Percentiles rank a stretch among this genome's conserved stretches.
Evolutionary conservation across 768 basidiomycete genomes (phyloP).

Genomic region (Chalciporus piperatus): DNA sequence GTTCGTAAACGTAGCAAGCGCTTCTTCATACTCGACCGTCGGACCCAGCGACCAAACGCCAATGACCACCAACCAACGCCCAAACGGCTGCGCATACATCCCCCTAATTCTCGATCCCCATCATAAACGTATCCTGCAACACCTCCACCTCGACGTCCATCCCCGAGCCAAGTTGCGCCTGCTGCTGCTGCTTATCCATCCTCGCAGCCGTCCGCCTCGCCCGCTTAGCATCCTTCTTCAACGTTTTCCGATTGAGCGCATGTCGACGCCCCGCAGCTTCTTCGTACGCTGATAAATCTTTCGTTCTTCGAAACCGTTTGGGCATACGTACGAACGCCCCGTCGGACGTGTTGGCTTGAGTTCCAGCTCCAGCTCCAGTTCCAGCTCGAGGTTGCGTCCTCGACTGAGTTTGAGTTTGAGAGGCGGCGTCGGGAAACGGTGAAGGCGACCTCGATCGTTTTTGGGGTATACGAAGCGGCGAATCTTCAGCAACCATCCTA

Average conservation of each 20-base stretch:
- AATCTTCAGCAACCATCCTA: conserved; percentile 35
- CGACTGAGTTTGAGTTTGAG: not conserved
- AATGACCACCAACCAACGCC: no score
- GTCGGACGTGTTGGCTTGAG: not conserved
- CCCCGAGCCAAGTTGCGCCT: conserved; percentile 3
- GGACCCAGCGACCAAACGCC: no score
- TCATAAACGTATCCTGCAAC: conserved; percentile 24
- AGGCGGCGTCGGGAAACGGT: no score
- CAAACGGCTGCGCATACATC: not conserved
- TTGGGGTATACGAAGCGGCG: conserved; percentile 31
- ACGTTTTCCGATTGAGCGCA: conserved; percentile 53
- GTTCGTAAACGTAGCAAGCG: no score
- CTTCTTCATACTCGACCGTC: no score
- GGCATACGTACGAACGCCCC: conserved; percentile 31
- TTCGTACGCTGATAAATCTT: conserved; percentile 54
- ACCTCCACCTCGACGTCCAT: conserved; percentile 25
- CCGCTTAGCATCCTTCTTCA: conserved; percentile 66
- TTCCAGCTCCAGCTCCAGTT: no score
- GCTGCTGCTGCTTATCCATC: not conserved
- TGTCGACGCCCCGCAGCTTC: conserved; percentile 37
- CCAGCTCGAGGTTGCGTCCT: no score
- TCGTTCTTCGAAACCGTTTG: conserved; percentile 59
- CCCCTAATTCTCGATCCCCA: conserved; percentile 14
- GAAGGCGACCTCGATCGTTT: conserved; percentile 22
- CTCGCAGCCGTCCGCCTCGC: conserved; percentile 51